A percentile compares a stretch with the other conserved stretches of the same genome.
Conservation (phyloP, 495 filamentous ascomycete genomes). For the Podospora tetraspora region DNA sequence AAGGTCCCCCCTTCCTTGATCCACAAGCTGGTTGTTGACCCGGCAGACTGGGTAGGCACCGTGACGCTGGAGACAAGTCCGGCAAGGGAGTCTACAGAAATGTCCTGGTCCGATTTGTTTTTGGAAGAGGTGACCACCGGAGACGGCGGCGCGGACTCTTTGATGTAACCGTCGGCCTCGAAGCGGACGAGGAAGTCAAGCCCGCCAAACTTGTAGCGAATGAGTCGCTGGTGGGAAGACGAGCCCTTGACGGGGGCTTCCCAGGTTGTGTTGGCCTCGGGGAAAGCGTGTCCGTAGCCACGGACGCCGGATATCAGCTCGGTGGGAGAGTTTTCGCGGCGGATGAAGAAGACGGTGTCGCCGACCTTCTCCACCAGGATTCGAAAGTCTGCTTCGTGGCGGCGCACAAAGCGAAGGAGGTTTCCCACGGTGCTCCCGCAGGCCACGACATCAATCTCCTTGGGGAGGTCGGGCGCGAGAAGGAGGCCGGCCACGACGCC, state of each 20-base stretch:
- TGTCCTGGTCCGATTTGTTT: background rate
- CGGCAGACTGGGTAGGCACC: background rate
- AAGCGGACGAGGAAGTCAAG: conserved; percentile 54
- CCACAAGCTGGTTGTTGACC: conserved; percentile 1
- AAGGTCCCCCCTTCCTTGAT: conserved; percentile 19
- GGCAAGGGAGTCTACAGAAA: conserved; percentile 9
- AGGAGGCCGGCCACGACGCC: conserved; percentile 38
- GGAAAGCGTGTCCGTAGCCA: conserved; percentile 62
- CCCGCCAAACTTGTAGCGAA: conserved; percentile 54
- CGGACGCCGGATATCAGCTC: conserved; percentile 45
- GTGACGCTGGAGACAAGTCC: background rate
- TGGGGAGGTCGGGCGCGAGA: conserved; percentile 21
- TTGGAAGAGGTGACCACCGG: background rate
- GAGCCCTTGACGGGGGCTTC: conserved; percentile 44
- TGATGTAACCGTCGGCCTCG: conserved; percentile 56
- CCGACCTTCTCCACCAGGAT: conserved; percentile 56
- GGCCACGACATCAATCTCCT: conserved; percentile 52
- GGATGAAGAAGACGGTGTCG: conserved; percentile 57
- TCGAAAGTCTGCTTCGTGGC: conserved; percentile 45
- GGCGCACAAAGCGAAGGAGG: conserved; percentile 47
- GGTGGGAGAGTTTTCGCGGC: conserved; percentile 52
- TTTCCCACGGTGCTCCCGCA: conserved; percentile 58
- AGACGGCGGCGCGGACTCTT: background rate
- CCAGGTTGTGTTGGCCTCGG: conserved; percentile 60
- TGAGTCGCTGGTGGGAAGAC: conserved; percentile 56